Percentiles rank a stretch among this genome's conserved stretches.
Evolutionary conservation across 306 rosid species (phyloP).

Genomic region (Corylus avellana): DNA sequence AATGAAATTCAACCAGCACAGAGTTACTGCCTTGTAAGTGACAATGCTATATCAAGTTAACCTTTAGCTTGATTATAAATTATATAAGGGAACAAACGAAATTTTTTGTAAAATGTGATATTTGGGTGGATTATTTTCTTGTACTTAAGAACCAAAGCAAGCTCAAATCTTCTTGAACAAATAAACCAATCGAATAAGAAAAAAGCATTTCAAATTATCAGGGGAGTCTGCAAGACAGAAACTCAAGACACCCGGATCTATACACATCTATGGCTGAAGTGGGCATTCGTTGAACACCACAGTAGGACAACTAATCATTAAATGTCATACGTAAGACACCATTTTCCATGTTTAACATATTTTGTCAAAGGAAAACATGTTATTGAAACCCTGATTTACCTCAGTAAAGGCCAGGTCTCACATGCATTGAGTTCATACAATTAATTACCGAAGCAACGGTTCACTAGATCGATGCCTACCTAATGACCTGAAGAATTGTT

Average conservation of each 20-base stretch:
- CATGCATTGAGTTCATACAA: neutral
- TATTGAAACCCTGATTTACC: neutral
- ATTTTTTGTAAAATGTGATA: neutral
- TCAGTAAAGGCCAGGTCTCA: neutral
- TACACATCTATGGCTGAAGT: neutral
- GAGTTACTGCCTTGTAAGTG: neutral
- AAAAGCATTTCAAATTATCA: neutral
- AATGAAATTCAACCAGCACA: neutral
- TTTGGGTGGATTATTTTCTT: neutral
- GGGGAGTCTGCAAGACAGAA: neutral
- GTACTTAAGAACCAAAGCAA: neutral
- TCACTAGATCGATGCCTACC: neutral
- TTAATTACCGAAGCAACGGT: neutral
- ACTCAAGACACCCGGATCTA: too few relatives aligned
- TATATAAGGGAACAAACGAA: neutral
- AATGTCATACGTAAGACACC: neutral
- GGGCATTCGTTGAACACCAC: neutral
- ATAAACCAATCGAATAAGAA: neutral
- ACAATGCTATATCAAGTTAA: neutral
- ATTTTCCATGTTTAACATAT: neutral
- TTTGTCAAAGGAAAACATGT: neutral
- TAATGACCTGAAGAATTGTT: neutral
- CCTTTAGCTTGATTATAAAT: neutral
- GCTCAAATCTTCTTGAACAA: neutral
- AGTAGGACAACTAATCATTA: neutral